phyloP scores from a whole-genome alignment of 148 eudicot genomes.

The Fagopyrum esculentum region DNA sequence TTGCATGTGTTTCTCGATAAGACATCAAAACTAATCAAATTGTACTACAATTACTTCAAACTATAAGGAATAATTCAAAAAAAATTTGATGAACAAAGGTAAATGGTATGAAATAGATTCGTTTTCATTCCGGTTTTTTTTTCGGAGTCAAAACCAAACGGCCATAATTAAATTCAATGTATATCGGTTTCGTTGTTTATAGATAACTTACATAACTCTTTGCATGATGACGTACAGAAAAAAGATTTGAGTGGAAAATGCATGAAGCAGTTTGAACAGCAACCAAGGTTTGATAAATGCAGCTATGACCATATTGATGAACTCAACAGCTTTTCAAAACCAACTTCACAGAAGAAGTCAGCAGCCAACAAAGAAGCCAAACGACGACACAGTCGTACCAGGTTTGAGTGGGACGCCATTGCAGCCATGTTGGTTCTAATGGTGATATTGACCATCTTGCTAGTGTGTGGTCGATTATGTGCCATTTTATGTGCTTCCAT shows the following conservation, averaged over 20 bases:
- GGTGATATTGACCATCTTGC: conserved; percentile 14
- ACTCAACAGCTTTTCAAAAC: neutral
- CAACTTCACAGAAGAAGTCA: neutral
- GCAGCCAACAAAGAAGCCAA: neutral
- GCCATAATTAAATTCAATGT: no score
- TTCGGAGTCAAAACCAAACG: no score
- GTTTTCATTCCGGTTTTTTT: no score
- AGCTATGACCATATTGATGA: neutral
- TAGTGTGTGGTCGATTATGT: conserved; percentile 23
- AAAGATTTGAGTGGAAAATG: neutral
- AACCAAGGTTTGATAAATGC: neutral
- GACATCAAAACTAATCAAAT: no score
- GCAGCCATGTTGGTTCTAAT: conserved; percentile 13
- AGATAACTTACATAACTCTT: neutral
- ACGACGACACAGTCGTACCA: neutral
- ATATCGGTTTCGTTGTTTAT: no score
- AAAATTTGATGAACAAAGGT: no score
- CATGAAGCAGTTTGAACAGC: neutral
- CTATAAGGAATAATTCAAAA: no score
- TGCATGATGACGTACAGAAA: neutral
- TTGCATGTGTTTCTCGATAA: no score
- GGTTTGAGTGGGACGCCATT: neutral
- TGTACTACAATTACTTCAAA: no score
- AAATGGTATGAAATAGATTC: no score
- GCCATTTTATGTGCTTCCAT: conserved; percentile 25